These are phyloP conservation scores for Wallacemonas collosoma DNA, from an alignment of 208 protist genomes.

Conservation along the genomic window DNA sequence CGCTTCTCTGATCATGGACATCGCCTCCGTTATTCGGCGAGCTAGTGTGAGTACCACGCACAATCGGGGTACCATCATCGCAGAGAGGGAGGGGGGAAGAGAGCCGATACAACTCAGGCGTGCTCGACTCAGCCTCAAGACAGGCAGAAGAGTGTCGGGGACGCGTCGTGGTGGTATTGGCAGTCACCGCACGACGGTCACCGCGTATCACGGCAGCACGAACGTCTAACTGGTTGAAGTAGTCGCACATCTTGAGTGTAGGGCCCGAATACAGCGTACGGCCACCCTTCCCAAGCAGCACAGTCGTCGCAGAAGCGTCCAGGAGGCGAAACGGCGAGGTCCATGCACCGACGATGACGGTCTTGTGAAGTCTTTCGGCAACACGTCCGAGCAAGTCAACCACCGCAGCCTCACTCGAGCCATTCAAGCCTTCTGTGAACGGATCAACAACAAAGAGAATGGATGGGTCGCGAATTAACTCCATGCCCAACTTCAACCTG, in stretches of 20 bases:
- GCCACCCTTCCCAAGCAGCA: conserved; percentile 44
- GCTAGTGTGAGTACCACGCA: not conserved
- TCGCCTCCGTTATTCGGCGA: not conserved
- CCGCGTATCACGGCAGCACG: conserved; percentile 8
- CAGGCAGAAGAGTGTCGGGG: not conserved
- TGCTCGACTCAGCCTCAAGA: no score
- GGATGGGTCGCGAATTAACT: conserved; percentile 61
- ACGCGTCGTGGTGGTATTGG: not conserved
- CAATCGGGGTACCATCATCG: not conserved
- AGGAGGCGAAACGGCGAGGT: conserved; percentile 40
- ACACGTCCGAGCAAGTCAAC: conserved; percentile 38
- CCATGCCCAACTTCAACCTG: conserved; percentile 56
- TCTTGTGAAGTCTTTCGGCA: conserved; percentile 44
- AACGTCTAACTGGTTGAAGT: conserved; percentile 55
- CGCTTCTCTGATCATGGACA: not conserved
- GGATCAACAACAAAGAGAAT: conserved; percentile 47
- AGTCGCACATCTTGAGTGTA: conserved; percentile 25
- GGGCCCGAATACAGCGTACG: conserved; percentile 55
- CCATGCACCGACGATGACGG: conserved; percentile 44
- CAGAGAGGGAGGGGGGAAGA: conserved; percentile 14
- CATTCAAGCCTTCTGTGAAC: conserved; percentile 30
- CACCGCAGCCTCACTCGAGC: conserved; percentile 24
- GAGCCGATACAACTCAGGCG: conserved; percentile 3
- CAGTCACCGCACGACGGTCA: not conserved
- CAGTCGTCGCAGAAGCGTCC: conserved; percentile 34